Evolutionary conservation across 2,329 filamentous ascomycete species (phyloP).

Genomic region (Hyphodiscus sp.): DNA sequence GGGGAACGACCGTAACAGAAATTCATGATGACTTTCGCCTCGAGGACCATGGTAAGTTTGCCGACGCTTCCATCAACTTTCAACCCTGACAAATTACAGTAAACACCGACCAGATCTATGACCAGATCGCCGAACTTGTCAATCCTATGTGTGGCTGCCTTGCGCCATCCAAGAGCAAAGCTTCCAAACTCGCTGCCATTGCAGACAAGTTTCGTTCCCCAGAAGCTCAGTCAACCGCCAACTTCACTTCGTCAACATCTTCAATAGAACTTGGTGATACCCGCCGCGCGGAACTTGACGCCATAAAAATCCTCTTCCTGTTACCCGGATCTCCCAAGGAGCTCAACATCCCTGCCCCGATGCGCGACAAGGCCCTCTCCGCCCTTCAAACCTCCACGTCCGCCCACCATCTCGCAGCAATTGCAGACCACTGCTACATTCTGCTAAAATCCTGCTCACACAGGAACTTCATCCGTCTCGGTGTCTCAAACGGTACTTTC

Average conservation of each 20-base stretch:
- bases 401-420: slow-evolving; percentile 32
- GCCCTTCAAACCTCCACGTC: slow-evolving; percentile 34
- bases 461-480: slow-evolving; percentile 46
- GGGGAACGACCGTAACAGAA: neutral
- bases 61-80: neutral
- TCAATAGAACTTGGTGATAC: slow-evolving; percentile 7
- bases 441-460: slow-evolving; percentile 43
- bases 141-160: slow-evolving; percentile 7
- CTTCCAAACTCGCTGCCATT: slow-evolving; percentile 7
- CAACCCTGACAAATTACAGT: neutral
- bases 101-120: slow-evolving; percentile 25
- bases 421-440: slow-evolving; percentile 41
- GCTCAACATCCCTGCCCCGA: slow-evolving; percentile 39
- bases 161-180: slow-evolving; percentile 9
- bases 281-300: slow-evolving; percentile 31
- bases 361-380: slow-evolving; percentile 35
- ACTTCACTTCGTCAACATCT: neutral
- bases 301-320: slow-evolving; percentile 37
- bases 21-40: neutral
- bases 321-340: slow-evolving; percentile 30
- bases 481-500: slow-evolving; percentile 45
- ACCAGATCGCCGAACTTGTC: slow-evolving; percentile 10
- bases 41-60: neutral
- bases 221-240: neutral
- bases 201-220: slow-evolving; percentile 3